These are phyloP conservation scores for Backusella tuberculispora DNA, from an alignment of 192 early-diverging fungal species.

Conservation along the genomic window DNA sequence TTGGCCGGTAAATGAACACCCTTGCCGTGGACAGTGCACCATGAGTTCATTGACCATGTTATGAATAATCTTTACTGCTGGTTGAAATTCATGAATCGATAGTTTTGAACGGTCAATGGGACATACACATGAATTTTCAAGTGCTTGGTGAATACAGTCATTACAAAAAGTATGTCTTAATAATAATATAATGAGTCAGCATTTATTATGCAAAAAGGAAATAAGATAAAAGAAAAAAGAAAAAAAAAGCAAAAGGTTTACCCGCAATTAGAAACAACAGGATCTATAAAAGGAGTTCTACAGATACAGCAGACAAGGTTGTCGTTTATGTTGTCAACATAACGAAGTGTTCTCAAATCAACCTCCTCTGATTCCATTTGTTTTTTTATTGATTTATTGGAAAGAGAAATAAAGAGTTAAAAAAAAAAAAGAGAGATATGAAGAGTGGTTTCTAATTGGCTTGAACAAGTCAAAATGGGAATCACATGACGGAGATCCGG, in stretches of 20 bases:
- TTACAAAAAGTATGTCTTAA: conserved; percentile 70
- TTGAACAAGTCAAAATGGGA: background rate
- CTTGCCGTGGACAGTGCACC: conserved; percentile 60
- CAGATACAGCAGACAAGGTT: conserved; percentile 55
- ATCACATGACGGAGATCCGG: too few relatives aligned
- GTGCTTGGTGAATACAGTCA: conserved; percentile 58
- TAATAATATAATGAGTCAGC: background rate
- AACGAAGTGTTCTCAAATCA: conserved; percentile 25
- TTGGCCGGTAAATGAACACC: conserved; percentile 62
- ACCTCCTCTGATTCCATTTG: conserved; percentile 6
- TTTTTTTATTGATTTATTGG: background rate
- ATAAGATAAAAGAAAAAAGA: background rate
- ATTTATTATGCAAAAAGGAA: background rate
- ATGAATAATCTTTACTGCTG: conserved; percentile 59
- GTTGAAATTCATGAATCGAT: conserved; percentile 42
- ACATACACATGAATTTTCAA: conserved; percentile 51
- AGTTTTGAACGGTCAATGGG: conserved; percentile 63
- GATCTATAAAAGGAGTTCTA: conserved; percentile 50
- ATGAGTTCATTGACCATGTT: conserved; percentile 73
- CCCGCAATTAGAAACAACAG: conserved; percentile 48
- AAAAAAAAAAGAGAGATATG: background rate
- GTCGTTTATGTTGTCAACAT: conserved; percentile 34
- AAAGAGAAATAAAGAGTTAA: background rate
- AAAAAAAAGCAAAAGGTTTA: conserved; percentile 9
- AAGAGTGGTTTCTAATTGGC: background rate